These are phyloP conservation scores for Ceratobasidium sp. DNA, from an alignment of 1,284 basidiomycete genomes.

Conservation along the genomic window DNA sequence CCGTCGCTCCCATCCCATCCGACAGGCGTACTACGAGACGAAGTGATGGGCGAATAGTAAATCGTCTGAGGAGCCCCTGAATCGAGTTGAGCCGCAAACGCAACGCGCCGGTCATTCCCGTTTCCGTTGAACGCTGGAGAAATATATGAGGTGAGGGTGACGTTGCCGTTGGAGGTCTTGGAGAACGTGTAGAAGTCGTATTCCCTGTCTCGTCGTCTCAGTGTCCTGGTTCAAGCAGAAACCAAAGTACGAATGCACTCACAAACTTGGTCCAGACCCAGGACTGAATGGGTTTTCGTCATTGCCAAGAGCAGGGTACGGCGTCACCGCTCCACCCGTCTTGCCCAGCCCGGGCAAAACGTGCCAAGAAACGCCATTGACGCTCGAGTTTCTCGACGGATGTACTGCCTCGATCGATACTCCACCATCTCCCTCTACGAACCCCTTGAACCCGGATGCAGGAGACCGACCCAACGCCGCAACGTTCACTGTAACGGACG, in stretches of 20 bases:
- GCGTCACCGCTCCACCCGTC: conserved; percentile 69
- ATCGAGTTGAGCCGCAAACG: conserved; percentile 68
- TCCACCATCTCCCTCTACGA: conserved; percentile 70
- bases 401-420: conserved; percentile 74
- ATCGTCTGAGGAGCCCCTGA: conserved; percentile 56
- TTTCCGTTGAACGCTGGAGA: conserved; percentile 70
- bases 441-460: conserved; percentile 56
- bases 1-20: conserved; percentile 64
- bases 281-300: conserved; percentile 66
- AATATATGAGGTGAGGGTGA: conserved; percentile 62
- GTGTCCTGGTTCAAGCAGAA: neutral
- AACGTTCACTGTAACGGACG: conserved; percentile 36
- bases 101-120: conserved; percentile 64
- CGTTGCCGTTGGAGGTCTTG: conserved; percentile 58
- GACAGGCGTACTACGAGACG: conserved; percentile 63
- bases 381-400: conserved; percentile 64
- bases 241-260: conserved; percentile 49
- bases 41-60: conserved; percentile 64
- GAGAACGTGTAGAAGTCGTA: conserved; percentile 76
- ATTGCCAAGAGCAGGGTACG: conserved; percentile 66
- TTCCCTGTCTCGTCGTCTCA: conserved; percentile 56
- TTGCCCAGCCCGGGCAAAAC: conserved; percentile 68
- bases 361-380: conserved; percentile 66
- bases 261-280: conserved; percentile 70
- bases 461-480: conserved; percentile 24